A percentile compares a stretch with the other conserved stretches of the same genome.
phyloP scores from a whole-genome alignment of 2,329 filamentous ascomycete species.

The Trematosphaeria pertusa region DNA sequence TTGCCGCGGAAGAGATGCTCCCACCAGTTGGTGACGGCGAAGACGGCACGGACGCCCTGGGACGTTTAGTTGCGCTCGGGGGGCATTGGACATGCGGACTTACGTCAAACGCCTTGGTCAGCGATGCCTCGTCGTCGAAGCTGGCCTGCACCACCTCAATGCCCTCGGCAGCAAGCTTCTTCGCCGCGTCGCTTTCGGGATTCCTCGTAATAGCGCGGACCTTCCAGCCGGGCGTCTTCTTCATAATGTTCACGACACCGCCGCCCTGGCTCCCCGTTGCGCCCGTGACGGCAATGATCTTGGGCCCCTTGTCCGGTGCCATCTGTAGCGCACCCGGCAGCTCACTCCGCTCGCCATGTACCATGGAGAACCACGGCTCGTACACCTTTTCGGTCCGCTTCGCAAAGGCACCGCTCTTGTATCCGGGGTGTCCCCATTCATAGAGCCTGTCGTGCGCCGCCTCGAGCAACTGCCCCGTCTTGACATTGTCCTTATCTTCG shows the following conservation, averaged over 20 bases:
- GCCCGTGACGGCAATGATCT: slow-evolving; percentile 35
- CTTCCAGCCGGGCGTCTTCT: slow-evolving; percentile 28
- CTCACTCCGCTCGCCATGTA: slow-evolving; percentile 53
- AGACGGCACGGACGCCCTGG: slow-evolving; percentile 38
- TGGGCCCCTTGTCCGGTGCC: slow-evolving; percentile 28
- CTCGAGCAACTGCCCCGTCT: slow-evolving; percentile 54
- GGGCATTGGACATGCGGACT: not conserved
- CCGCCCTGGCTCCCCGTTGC: slow-evolving; percentile 39
- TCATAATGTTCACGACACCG: slow-evolving; percentile 34
- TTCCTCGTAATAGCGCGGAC: slow-evolving; percentile 32
- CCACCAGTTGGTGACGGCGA: slow-evolving; percentile 53
- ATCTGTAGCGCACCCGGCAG: slow-evolving; percentile 47
- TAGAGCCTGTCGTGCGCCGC: slow-evolving; percentile 50
- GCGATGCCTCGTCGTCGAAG: slow-evolving; percentile 28
- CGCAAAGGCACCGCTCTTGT: slow-evolving; percentile 51
- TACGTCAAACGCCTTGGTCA: slow-evolving; percentile 26
- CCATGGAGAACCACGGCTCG: slow-evolving; percentile 55
- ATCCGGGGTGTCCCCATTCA: slow-evolving; percentile 44
- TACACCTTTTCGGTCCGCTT: slow-evolving; percentile 54
- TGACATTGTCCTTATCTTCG: slow-evolving; percentile 46
- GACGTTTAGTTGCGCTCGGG: not conserved
- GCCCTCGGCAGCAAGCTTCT: slow-evolving; percentile 27
- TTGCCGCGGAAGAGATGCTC: slow-evolving; percentile 40
- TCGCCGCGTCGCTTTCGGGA: slow-evolving; percentile 24
- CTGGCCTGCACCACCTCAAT: slow-evolving; percentile 28